Evolutionary conservation across 768 basidiomycete species (phyloP).

Genomic region (Mycena metata): DNA sequence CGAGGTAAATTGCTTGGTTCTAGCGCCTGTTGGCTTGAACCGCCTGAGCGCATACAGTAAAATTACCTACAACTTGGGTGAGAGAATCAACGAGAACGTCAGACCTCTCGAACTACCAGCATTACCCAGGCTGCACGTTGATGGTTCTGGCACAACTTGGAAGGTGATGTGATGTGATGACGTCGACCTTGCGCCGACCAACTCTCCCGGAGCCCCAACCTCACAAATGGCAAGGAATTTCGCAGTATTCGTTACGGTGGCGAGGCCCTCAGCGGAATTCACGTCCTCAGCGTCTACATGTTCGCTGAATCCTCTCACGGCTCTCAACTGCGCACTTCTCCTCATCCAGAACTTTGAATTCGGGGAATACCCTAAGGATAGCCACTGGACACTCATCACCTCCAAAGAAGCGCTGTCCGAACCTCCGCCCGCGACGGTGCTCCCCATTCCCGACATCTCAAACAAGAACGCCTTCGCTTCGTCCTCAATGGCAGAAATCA

Average conservation of each 20-base stretch:
- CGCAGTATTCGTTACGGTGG: not conserved
- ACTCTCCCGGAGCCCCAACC: too few relatives aligned
- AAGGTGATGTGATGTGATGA: too few relatives aligned
- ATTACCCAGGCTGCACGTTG: too few relatives aligned
- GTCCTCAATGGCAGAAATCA: conserved; percentile 19
- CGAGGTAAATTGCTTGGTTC: too few relatives aligned
- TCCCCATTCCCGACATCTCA: conserved; percentile 4
- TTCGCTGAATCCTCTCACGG: not conserved
- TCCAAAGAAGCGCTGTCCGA: not conserved
- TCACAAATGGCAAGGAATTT: too few relatives aligned
- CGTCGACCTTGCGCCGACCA: too few relatives aligned
- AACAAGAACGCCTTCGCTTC: conserved; percentile 21
- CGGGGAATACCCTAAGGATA: not conserved
- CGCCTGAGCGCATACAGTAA: too few relatives aligned
- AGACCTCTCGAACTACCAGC: too few relatives aligned
- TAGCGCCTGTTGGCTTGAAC: too few relatives aligned
- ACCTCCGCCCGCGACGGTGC: not conserved
- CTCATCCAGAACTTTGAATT: conserved; percentile 1
- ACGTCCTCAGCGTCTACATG: not conserved
- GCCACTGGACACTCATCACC: conserved; percentile 3
- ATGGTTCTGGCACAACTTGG: too few relatives aligned
- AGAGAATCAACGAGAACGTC: too few relatives aligned
- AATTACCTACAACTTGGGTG: too few relatives aligned
- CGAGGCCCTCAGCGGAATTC: not conserved
- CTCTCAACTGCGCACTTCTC: conserved; percentile 2